phyloP scores from a whole-genome alignment of 352 stramenopile species.

The Sclerospora graminicola region DNA sequence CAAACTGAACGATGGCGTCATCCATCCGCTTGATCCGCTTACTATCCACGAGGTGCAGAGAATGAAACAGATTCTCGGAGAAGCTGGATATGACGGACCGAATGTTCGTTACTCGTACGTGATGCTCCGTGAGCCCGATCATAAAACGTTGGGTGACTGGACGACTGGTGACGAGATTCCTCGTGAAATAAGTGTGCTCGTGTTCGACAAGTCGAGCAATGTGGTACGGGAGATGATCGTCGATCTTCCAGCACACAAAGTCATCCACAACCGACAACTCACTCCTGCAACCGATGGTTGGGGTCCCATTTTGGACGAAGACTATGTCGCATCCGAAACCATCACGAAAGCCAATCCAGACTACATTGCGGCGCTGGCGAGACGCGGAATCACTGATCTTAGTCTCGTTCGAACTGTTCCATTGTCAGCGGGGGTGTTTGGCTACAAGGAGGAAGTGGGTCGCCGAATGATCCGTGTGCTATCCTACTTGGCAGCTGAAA shows the following conservation, averaged over 20 bases:
- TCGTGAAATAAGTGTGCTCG: slow-evolving; percentile 29
- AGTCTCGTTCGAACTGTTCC: too few species aligned
- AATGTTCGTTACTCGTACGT: slow-evolving; percentile 38
- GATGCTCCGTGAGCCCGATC: slow-evolving; percentile 38
- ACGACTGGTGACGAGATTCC: slow-evolving; percentile 22
- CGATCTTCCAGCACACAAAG: slow-evolving; percentile 19
- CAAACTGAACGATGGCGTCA: too few species aligned
- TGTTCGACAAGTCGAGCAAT: slow-evolving; percentile 29
- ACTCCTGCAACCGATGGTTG: too few species aligned
- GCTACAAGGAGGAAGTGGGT: too few species aligned
- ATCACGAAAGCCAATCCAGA: slow-evolving; percentile 34
- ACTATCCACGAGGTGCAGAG: slow-evolving; percentile 27
- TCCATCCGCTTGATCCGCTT: slow-evolving; percentile 35
- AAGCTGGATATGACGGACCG: slow-evolving; percentile 20
- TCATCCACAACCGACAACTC: slow-evolving; percentile 26
- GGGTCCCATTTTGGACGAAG: too few species aligned
- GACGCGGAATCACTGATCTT: slow-evolving; percentile 35
- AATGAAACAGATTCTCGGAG: slow-evolving; percentile 33
- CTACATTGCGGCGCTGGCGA: slow-evolving; percentile 29
- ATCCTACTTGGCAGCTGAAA: too few species aligned
- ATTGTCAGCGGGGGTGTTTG: too few species aligned
- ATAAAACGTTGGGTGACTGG: slow-evolving; percentile 29
- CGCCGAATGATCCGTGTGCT: too few species aligned
- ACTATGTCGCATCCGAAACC: too few species aligned
- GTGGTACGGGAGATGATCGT: slow-evolving; percentile 27